phyloP scores from a whole-genome alignment of 2,329 filamentous ascomycete species.

The Monosporascus sp. region DNA sequence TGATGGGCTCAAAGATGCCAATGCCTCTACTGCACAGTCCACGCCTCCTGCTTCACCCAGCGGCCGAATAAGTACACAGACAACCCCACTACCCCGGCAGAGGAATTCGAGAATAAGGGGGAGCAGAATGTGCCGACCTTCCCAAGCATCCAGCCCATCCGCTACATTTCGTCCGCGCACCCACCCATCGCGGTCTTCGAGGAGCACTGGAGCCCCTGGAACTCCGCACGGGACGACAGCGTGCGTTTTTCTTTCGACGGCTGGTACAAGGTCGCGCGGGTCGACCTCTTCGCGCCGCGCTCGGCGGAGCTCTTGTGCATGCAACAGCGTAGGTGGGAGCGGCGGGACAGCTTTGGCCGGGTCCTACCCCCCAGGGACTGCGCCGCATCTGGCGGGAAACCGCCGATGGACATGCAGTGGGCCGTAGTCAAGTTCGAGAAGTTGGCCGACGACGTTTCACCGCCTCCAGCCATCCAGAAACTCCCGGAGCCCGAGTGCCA shows the following conservation, averaged over 20 bases:
- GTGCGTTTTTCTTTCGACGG: conserved; percentile 18
- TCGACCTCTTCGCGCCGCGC: conserved; percentile 19
- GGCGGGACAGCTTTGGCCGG: conserved; percentile 14
- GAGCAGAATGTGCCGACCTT: background rate
- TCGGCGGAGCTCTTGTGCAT: conserved; percentile 21
- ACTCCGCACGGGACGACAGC: background rate
- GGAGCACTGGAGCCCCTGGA: conserved; percentile 1
- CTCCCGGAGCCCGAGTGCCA: background rate
- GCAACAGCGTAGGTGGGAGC: conserved; percentile 23
- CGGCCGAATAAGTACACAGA: conserved; percentile 7
- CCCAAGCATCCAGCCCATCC: conserved; percentile 18
- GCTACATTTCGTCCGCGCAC: conserved; percentile 14
- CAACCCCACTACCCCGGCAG: conserved; percentile 7
- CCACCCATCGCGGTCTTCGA: conserved; percentile 20
- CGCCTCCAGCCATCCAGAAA: conserved; percentile 17
- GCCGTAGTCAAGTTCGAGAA: conserved; percentile 21
- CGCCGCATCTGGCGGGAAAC: conserved; percentile 7
- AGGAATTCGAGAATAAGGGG: conserved; percentile 4
- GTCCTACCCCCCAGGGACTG: conserved; percentile 1
- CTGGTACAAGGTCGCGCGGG: conserved; percentile 18
- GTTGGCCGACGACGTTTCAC: conserved; percentile 6
- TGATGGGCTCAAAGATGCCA: background rate
- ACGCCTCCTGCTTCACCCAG: background rate
- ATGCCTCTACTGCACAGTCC: background rate
- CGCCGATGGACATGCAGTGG: conserved; percentile 15